Evolutionary conservation across 2,329 filamentous ascomycete genomes (phyloP), one percentile per base, ranked within the genome.

Genomic region (Xylaria sp.): DNA sequence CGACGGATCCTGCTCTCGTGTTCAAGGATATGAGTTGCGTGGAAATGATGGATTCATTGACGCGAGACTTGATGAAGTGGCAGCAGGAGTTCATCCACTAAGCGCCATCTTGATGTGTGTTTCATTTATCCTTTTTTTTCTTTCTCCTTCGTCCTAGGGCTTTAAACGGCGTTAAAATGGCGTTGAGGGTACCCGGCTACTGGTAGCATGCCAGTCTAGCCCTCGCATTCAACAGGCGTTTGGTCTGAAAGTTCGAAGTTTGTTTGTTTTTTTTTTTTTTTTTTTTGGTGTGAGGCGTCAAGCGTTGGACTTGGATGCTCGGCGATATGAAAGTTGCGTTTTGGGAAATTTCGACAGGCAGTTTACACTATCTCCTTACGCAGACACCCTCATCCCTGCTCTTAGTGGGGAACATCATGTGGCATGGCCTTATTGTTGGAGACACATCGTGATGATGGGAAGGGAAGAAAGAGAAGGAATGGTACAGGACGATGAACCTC

Each of bases 1-100:
- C 77, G 18, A 67, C 75, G 5, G 80, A 74, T 52, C 79, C 77
- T 74, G 58, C 67, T 33, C 20, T 71, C 7, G 86, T 83, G 0
- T 97, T 97, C 79, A 92, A 91, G 74, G 88, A 91, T 9, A 83
- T 97, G 72, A 92, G 85, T 66, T 94, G 91, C 74, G 85, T 93
- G 72, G 93, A 97, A 81, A 97, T 97, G 93, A 97, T 97, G 93
- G 94, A 97, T 79, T 86, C 90, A 74, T 81, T 97, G 78, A 94
- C 92, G 70, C 87, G 92, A 70, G 90, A 94, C 78, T 86, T 97
- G 75, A 88, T 95, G 73, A 91, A 92, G 76, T 97, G 93, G 93
- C 93, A 97, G 82, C 91, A 91, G 72, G 88, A 92, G 76, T 94
- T 87, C 74, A 79, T 83, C 28, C 73, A 75, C 63, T 81, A 73